phyloP scores from a whole-genome alignment of 2,329 filamentous ascomycete species.

The Ceratocystis albifundus region DNA sequence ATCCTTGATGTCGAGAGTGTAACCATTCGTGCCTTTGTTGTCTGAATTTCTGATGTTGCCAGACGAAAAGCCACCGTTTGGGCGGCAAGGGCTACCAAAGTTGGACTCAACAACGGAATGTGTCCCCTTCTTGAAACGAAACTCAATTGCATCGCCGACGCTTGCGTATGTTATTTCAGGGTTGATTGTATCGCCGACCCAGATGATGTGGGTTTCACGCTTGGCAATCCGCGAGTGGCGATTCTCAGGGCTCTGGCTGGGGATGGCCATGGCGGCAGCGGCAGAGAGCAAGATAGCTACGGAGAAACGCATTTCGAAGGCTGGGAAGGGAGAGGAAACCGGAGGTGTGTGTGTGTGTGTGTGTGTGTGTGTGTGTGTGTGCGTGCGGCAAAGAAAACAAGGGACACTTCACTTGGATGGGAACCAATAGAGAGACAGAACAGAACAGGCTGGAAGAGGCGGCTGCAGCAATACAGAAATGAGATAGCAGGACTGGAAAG shows the following conservation, averaged over 20 bases:
- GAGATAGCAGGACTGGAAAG: too few relatives aligned
- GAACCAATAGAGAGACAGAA: too few relatives aligned
- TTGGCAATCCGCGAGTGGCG: not conserved
- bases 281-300: not conserved
- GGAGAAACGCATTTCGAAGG: not conserved
- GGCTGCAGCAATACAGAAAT: too few relatives aligned
- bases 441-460: too few relatives aligned
- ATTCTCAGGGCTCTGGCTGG: not conserved
- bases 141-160: not conserved
- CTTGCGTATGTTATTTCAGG: not conserved
- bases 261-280: not conserved
- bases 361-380: too few relatives aligned
- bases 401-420: too few relatives aligned
- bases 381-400: too few relatives aligned
- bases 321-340: too few relatives aligned
- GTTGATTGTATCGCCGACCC: not conserved
- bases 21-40: too few relatives aligned
- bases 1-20: too few relatives aligned
- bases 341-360: too few relatives aligned
- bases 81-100: constrained; percentile 36
- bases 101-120: constrained; percentile 20
- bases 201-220: not conserved
- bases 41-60: not conserved
- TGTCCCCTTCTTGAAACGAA: not conserved
- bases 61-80: constrained; percentile 21